Evolutionary conservation across 1,284 basidiomycete genomes (phyloP), one percentile per base, ranked within the genome.

Genomic region (Boletellus sp.): DNA sequence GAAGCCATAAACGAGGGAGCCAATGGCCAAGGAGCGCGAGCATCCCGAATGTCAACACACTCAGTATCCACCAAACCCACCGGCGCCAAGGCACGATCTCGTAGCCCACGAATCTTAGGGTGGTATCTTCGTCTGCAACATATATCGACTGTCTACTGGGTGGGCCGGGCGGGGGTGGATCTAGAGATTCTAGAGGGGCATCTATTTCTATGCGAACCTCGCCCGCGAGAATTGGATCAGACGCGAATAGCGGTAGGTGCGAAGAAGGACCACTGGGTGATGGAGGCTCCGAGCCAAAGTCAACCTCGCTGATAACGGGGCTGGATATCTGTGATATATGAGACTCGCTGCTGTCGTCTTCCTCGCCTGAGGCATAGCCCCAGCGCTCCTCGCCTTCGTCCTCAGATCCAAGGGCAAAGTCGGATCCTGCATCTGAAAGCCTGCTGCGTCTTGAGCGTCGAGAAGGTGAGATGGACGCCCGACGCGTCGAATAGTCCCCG

Each of bases 41-140:
- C 8, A 83, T 68, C 4, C 96, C 96, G 9, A 89, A 69, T 1
- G 86, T 81, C 13, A 89, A 47, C 8, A 91, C 58, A 59, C 88
- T 93, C 7, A 78, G 78, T 17, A 77, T 44, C 55, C 80, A 75
- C 93, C 94, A 99, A 5, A 87, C 52, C 61, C 76, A 71, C 41
- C 79, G 75, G 42, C 85, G 80, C 73, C 80, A 80, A 7, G 60
- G 60, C 35, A 88, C 73, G 5, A 80, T 78, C 57, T 88, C 84
- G 61, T 93, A 95, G n/a, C 94, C 94, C 14, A 92, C 80, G 60
- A 99, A 88, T 7, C 92, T 84, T 45, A 99, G 79, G 13, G 86
- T 86, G 34, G 80, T 79, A 60, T 99, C 96, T 67, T 99, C 96
- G 58, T 99, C 96, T 4, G 84, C 74, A 21, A 99, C 77, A 59